Base-by-base conservation (phyloP, 495 filamentous ascomycete species). In the Cladorrhinum samala region DNA sequence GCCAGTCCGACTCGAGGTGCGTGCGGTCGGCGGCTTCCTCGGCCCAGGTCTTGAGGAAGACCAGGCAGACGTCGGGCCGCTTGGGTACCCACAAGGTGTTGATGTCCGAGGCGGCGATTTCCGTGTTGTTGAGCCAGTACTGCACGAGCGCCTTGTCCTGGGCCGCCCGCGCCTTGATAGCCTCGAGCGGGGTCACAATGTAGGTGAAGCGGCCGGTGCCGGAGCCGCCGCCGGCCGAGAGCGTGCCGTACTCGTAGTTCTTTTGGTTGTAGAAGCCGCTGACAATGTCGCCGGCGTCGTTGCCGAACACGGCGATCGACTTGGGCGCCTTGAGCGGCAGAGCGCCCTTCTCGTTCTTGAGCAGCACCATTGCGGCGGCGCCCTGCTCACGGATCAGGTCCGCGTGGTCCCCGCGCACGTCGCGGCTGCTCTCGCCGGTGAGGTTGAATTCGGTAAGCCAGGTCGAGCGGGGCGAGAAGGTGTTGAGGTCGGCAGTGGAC, bases 51-150 rank as follows among this genome's bases (percentile, higher is more conserved):
- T 85, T 88, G 51, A 80, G 76, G 42, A 88, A 80, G 0, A 88
- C 78, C 3, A 85, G 64, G 61, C 83, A 86, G 7, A 88, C 77
- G 57, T 89, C 85, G 17, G 85, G 78, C n/a, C n/a, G n/a, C n/a
- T n/a, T n/a, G n/a, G n/a, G n/a, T n/a, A n/a, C n/a, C n/a, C n/a
- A n/a, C n/a, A n/a, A n/a, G n/a, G n/a, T n/a, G n/a, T n/a, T n/a
- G n/a, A n/a, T n/a, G n/a, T n/a, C n/a, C n/a, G n/a, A n/a, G n/a
- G n/a, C n/a, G n/a, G n/a, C n/a, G n/a, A n/a, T n/a, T n/a, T n/a
- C n/a, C n/a, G n/a, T n/a, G n/a, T n/a, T n/a, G n/a, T n/a, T n/a
- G n/a, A n/a, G n/a, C n/a, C n/a, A n/a, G n/a, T n/a, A n/a, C n/a
- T n/a, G n/a, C n/a, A n/a, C n/a, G n/a, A n/a, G n/a, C n/a, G n/a